A percentile compares a stretch with the other conserved stretches of the same genome.
These are phyloP conservation scores for Talaromyces ruber DNA, from an alignment of 495 filamentous ascomycete genomes.

Conservation along the genomic window DNA sequence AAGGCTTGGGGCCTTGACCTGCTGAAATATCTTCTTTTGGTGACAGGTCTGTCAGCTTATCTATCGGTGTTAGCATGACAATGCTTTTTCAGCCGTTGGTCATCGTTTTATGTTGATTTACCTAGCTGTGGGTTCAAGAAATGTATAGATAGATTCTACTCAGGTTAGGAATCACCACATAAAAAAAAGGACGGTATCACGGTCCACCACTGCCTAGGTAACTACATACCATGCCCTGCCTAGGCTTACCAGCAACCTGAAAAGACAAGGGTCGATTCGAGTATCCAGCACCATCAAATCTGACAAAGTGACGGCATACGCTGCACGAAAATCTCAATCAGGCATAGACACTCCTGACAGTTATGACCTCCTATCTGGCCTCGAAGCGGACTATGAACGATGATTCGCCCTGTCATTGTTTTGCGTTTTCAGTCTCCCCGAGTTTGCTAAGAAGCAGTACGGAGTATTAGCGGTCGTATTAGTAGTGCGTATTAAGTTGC, in stretches of 20 bases:
- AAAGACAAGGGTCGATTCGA: not conserved
- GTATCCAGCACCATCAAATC: not conserved
- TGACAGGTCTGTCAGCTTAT: no score
- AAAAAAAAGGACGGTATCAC: no score
- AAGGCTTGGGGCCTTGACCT: no score
- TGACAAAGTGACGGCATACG: conserved; percentile 2
- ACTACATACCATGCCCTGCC: no score
- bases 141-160: not conserved
- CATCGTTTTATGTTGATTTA: not conserved
- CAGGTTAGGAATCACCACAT: not conserved
- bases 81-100: not conserved
- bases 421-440: not conserved
- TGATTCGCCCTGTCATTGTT: not conserved
- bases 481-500: not conserved
- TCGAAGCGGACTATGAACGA: not conserved
- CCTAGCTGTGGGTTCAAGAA: not conserved
- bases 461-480: no score
- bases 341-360: not conserved
- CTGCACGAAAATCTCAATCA: not conserved
- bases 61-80: no score
- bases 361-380: not conserved
- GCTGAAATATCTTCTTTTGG: no score
- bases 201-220: no score
- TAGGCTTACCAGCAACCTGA: no score
- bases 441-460: no score